phyloP scores from a whole-genome alignment of 805 yeast genomes.

The Candida nitratophila region DNA sequence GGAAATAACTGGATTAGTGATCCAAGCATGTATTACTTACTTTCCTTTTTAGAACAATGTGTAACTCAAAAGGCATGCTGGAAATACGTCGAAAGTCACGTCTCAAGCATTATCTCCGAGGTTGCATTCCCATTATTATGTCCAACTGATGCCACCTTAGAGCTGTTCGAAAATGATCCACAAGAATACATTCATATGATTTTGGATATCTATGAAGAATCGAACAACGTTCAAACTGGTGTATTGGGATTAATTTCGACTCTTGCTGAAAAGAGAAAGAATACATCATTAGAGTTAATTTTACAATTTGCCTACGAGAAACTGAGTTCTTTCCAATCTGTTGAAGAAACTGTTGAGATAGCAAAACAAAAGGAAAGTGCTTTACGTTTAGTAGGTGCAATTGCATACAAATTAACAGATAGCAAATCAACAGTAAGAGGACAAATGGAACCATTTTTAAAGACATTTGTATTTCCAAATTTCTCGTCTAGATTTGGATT shows the following conservation, averaged over 20 bases:
- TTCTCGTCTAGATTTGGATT: slow-evolving; percentile 57
- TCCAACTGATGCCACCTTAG: slow-evolving; percentile 66
- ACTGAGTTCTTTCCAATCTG: slow-evolving; percentile 32
- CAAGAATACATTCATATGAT: slow-evolving; percentile 81
- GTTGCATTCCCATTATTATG: slow-evolving; percentile 75
- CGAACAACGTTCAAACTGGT: slow-evolving; percentile 67
- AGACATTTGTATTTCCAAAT: slow-evolving; percentile 62
- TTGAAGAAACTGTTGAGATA: slow-evolving; percentile 35
- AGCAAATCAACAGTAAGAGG: slow-evolving; percentile 49
- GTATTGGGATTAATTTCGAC: slow-evolving; percentile 69
- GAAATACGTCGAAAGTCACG: slow-evolving; percentile 63
- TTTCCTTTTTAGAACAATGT: slow-evolving; percentile 57
- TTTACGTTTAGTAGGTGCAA: slow-evolving; percentile 68
- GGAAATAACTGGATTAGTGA: slow-evolving; percentile 63
- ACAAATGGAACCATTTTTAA: slow-evolving; percentile 66
- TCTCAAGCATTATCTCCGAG: slow-evolving; percentile 56
- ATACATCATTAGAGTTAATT: slow-evolving; percentile 51
- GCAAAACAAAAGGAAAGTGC: slow-evolving; percentile 74
- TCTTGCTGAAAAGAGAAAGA: slow-evolving; percentile 61
- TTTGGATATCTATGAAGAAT: slow-evolving; percentile 57
- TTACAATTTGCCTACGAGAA: slow-evolving; percentile 51
- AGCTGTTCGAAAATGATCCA: slow-evolving; percentile 81
- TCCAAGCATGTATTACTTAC: slow-evolving; percentile 55
- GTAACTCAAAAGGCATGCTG: slow-evolving; percentile 57
- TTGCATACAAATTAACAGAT: slow-evolving; percentile 50